Evolutionary conservation across 2,329 filamentous ascomycete species (phyloP), one percentile per base, ranked within the genome.

Genomic region (Microdochium trichocladiopsis): DNA sequence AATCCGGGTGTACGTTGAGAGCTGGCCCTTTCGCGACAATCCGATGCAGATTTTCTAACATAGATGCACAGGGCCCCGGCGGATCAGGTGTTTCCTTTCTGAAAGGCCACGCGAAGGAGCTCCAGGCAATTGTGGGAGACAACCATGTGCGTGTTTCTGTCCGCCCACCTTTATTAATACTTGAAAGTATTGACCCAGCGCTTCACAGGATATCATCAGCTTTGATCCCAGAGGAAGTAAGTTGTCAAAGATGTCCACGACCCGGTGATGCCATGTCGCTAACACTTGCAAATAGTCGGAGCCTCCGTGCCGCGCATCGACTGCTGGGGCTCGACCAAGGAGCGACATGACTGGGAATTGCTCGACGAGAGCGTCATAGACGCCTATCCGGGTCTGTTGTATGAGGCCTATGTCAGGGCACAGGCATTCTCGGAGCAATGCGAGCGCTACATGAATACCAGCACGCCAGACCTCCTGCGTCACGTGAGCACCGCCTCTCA

Each of bases 211-310:
- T 31, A 31, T 31, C 14, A 31, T 31, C 14, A 31, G 28, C 28
- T 31, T 31, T 14, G 28, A 31, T 31, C 28, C 28, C 28, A 31
- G 28, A 31, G 28, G 28, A 31, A 14, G 28, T 31, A 14, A 31
- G 28, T 31, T 31, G 14, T 31, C 28, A 31, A 31, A 31, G 28
- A 14, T 14, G 8, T 8, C 14, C 28, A 31, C 28, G 14, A n/a
- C n/a, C 28, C 28, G 14, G 14, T 14, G 8, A 8, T 31, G 28
- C 28, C 14, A 31, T 31, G 28, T 31, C 8, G 14, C 45, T 79
- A 76, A 50, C 76, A 80, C 50, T 75, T 75, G 1, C 69, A 77
- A 23, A 77, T 77, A 22, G 69, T 80, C 23, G 76, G 77, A 3
- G 67, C 72, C 5, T 77, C 78, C 2, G 69, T 73, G 1, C 77